A percentile compares a stretch with the other conserved stretches of the same genome.
These are phyloP conservation scores for Calocera cornea DNA, from an alignment of 768 basidiomycete genomes.

Conservation along the genomic window DNA sequence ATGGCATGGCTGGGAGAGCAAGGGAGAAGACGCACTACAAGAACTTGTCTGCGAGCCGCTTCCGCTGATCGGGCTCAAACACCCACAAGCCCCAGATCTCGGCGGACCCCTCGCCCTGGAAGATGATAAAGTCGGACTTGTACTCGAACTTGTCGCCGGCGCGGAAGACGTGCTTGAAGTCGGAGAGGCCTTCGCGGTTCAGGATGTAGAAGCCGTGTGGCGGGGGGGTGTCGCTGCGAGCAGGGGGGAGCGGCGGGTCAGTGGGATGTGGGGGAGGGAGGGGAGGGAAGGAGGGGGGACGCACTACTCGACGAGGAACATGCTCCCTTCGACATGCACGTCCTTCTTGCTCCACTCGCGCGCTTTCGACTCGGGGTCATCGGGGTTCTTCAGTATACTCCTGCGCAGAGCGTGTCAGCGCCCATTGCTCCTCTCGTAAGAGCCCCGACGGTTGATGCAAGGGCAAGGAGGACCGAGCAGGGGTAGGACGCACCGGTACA, in stretches of 20 bases:
- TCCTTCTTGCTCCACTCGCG: conserved; percentile 3
- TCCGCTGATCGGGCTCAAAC: background rate
- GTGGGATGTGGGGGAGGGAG: background rate
- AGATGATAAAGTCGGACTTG: conserved; percentile 5
- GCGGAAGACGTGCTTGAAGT: conserved; percentile 5
- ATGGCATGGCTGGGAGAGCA: background rate
- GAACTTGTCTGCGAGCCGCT: background rate
- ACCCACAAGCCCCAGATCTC: conserved; percentile 1
- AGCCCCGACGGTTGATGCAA: too few relatives aligned
- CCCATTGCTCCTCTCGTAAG: too few relatives aligned
- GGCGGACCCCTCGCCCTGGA: background rate
- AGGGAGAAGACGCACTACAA: background rate
- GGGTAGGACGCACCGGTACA: background rate
- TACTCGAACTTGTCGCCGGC: conserved; percentile 2
- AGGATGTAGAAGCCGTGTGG: conserved; percentile 5
- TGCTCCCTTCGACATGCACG: conserved; percentile 2
- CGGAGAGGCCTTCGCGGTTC: background rate
- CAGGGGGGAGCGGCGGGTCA: background rate
- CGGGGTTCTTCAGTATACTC: background rate
- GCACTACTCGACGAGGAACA: conserved; percentile 4
- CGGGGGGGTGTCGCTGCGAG: background rate
- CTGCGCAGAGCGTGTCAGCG: background rate
- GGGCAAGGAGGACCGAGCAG: too few relatives aligned
- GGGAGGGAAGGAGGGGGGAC: background rate
- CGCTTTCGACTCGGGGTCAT: background rate